Conservation (phyloP, 257 asterid species). For the Solanum virginianum region DNA sequence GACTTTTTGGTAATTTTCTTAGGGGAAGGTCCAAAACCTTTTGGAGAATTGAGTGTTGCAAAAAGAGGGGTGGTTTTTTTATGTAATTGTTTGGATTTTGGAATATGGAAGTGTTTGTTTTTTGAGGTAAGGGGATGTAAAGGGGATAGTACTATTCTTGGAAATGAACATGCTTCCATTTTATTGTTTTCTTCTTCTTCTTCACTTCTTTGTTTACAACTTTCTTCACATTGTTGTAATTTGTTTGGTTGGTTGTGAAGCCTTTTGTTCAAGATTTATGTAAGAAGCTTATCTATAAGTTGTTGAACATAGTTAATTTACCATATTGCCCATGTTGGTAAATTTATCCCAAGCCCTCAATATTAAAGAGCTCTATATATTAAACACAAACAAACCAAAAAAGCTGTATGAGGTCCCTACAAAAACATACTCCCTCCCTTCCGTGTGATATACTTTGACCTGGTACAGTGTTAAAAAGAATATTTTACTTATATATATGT, state of each 20-base stretch:
- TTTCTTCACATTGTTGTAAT: neutral
- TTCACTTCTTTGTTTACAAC: neutral
- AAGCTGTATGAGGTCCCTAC: too few relatives aligned
- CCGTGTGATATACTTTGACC: too few relatives aligned
- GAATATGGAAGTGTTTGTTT: constrained; percentile 22
- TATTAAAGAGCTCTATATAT: neutral
- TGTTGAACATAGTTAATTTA: neutral
- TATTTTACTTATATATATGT: neutral
- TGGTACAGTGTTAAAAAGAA: neutral
- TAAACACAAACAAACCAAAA: neutral
- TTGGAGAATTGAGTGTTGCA: constrained; percentile 68
- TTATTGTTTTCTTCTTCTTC: neutral
- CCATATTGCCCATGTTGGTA: neutral
- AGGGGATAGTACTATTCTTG: constrained; percentile 13
- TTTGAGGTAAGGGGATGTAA: constrained; percentile 22
- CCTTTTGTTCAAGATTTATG: neutral
- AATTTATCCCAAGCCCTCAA: neutral
- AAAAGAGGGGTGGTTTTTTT: constrained; percentile 22
- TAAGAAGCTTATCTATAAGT: neutral
- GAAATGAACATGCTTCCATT: constrained; percentile 30
- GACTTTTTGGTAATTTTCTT: constrained; percentile 30
- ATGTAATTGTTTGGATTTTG: constrained; percentile 1
- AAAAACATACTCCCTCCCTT: too few relatives aligned
- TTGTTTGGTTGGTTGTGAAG: neutral
- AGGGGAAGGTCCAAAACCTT: constrained; percentile 71